Percentiles rank a stretch among this genome's conserved stretches.
These are phyloP conservation scores for Jatropha multifida DNA, from an alignment of 441 rosid genomes.

Conservation along the genomic window DNA sequence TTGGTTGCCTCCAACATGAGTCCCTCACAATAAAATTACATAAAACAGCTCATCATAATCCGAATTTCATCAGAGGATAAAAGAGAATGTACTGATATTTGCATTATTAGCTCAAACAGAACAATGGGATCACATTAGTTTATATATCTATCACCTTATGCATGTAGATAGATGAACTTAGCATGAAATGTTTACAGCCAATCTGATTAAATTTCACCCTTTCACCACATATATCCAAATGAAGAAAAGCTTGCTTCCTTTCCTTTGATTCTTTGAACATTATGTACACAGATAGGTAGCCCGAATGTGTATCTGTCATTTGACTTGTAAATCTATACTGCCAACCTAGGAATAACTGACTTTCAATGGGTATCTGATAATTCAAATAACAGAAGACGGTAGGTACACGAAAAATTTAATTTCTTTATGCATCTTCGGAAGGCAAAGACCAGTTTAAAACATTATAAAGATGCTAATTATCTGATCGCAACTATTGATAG, in stretches of 20 bases:
- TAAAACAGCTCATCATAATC: not conserved
- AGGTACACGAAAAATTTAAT: not conserved
- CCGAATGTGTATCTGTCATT: not conserved
- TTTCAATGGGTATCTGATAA: not conserved
- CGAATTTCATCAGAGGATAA: not conserved
- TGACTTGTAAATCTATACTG: not conserved
- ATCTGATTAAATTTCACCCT: not conserved
- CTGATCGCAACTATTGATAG: slow-evolving; percentile 34
- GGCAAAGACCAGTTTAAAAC: not conserved
- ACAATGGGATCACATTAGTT: too few relatives aligned
- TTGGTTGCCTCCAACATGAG: too few relatives aligned
- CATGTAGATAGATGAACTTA: not conserved
- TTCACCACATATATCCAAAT: not conserved
- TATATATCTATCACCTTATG: not conserved
- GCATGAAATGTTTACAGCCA: not conserved
- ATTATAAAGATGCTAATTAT: not conserved
- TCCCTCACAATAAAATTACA: too few relatives aligned
- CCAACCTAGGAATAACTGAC: not conserved
- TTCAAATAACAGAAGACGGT: not conserved
- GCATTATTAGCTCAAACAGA: not conserved
- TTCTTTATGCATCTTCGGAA: not conserved
- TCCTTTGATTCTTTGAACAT: not conserved
- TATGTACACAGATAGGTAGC: not conserved
- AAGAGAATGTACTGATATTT: not conserved
- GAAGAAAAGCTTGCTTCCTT: not conserved